Evolutionary conservation across 352 stramenopile genomes (phyloP).

Genomic region (Thalassiosira livingstoniorum): DNA sequence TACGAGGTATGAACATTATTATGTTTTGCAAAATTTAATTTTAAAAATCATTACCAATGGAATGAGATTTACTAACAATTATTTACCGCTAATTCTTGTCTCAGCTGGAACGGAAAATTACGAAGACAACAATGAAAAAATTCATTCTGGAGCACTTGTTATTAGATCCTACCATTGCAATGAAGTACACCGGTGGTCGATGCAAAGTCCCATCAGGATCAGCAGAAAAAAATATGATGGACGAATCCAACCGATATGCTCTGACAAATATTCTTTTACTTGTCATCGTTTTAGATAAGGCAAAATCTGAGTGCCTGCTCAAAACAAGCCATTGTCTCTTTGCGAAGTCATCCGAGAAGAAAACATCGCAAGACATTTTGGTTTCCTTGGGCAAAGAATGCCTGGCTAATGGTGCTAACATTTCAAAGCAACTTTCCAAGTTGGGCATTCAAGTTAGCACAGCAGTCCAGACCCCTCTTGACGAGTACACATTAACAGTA

Average conservation of each 20-base stretch:
- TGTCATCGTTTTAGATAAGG: slow-evolving; percentile 92
- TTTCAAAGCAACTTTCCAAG: slow-evolving; percentile 92
- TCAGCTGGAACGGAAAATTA: not conserved
- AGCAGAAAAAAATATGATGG: slow-evolving; percentile 84
- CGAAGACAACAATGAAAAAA: slow-evolving; percentile 59
- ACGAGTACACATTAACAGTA: slow-evolving; percentile 94
- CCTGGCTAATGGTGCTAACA: slow-evolving; percentile 92
- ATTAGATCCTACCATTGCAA: slow-evolving; percentile 67
- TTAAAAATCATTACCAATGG: not conserved
- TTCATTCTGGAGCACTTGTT: slow-evolving; percentile 83
- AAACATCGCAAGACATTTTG: slow-evolving; percentile 92
- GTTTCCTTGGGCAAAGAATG: slow-evolving; percentile 92
- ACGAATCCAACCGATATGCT: slow-evolving; percentile 89
- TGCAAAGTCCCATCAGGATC: slow-evolving; percentile 83
- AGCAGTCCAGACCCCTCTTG: slow-evolving; percentile 92
- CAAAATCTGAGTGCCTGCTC: slow-evolving; percentile 86
- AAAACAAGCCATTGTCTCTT: slow-evolving; percentile 92
- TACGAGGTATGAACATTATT: not conserved
- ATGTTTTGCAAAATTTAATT: not conserved
- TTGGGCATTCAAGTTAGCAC: slow-evolving; percentile 88
- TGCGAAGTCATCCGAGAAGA: slow-evolving; percentile 85
- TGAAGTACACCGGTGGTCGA: slow-evolving; percentile 81
- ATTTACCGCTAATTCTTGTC: not conserved
- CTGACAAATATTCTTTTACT: slow-evolving; percentile 92
- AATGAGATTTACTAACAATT: not conserved